Conservation (phyloP, 371 early-diverging fungal genomes). For the Lichtheimia ramosa region DNA sequence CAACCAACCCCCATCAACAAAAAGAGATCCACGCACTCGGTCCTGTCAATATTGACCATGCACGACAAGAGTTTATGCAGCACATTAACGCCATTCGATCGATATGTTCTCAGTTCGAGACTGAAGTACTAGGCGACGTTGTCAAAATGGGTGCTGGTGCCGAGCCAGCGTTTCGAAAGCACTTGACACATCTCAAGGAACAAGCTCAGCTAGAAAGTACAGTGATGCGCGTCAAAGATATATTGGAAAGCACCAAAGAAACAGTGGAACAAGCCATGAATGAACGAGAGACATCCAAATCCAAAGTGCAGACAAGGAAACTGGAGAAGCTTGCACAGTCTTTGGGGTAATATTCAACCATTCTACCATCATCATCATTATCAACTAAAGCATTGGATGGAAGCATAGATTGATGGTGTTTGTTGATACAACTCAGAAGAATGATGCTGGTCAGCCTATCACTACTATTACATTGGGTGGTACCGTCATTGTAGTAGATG, state of each 20-base stretch:
- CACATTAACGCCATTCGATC: conserved; percentile 54
- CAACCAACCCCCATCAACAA: background rate
- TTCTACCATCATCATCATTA: background rate
- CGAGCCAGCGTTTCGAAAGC: conserved; percentile 55
- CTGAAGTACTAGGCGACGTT: conserved; percentile 60
- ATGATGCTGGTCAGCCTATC: conserved; percentile 36
- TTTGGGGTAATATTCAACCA: conserved; percentile 32
- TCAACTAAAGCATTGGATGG: background rate
- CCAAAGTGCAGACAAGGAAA: conserved; percentile 35
- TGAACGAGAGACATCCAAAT: conserved; percentile 45
- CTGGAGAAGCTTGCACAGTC: conserved; percentile 42
- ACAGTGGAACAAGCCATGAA: conserved; percentile 41
- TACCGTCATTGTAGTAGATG: conserved; percentile 62
- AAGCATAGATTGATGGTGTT: conserved; percentile 47
- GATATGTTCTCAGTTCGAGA: conserved; percentile 59
- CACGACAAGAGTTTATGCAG: conserved; percentile 49
- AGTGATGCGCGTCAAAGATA: conserved; percentile 46
- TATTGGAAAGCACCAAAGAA: conserved; percentile 41
- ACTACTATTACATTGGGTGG: conserved; percentile 62
- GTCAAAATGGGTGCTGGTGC: conserved; percentile 57
- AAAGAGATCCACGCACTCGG: conserved; percentile 52
- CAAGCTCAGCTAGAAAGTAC: conserved; percentile 56
- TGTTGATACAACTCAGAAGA: conserved; percentile 47
- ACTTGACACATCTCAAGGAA: conserved; percentile 60
- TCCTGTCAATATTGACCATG: conserved; percentile 49